Percentiles rank a stretch among this genome's conserved stretches.
These are phyloP conservation scores for Filobasidium floriforme DNA, from an alignment of 768 basidiomycete genomes.

Conservation along the genomic window DNA sequence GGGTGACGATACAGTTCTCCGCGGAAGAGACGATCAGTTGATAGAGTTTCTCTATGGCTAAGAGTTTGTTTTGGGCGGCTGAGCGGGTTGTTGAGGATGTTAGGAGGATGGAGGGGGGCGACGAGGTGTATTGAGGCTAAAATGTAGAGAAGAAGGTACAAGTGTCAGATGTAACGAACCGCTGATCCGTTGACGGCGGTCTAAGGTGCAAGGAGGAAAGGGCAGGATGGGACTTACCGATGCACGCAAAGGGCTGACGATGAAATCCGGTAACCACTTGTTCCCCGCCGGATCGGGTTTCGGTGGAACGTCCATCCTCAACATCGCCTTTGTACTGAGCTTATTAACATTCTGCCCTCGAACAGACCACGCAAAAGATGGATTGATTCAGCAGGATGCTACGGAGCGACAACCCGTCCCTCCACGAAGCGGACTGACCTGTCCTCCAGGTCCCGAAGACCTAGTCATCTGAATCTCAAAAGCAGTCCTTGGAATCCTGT, in stretches of 20 bases:
- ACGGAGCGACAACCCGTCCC: background rate
- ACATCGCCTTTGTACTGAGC: constrained; percentile 41
- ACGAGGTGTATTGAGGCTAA: constrained; percentile 35
- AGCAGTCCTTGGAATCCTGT: constrained; percentile 34
- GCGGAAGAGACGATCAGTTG: constrained; percentile 27
- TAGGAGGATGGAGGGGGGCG: constrained; percentile 33
- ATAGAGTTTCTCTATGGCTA: constrained; percentile 30
- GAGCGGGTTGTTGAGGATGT: constrained; percentile 32
- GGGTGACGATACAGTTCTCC: constrained; percentile 26
- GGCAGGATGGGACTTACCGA: background rate
- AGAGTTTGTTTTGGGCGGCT: constrained; percentile 29
- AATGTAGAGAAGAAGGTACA: background rate
- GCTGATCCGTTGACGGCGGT: background rate
- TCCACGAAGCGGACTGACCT: constrained; percentile 28
- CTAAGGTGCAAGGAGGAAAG: background rate
- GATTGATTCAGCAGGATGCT: background rate
- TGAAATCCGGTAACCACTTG: background rate
- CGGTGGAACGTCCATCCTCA: constrained; percentile 20
- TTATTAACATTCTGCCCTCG: constrained; percentile 42
- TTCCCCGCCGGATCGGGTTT: background rate
- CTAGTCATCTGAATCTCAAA: constrained; percentile 30
- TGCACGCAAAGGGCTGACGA: background rate
- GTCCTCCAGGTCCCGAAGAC: constrained; percentile 41
- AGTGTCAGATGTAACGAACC: background rate
- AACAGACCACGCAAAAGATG: background rate